Base-by-base conservation (phyloP, 1,284 basidiomycete genomes). In the Melampsora americana region DNA sequence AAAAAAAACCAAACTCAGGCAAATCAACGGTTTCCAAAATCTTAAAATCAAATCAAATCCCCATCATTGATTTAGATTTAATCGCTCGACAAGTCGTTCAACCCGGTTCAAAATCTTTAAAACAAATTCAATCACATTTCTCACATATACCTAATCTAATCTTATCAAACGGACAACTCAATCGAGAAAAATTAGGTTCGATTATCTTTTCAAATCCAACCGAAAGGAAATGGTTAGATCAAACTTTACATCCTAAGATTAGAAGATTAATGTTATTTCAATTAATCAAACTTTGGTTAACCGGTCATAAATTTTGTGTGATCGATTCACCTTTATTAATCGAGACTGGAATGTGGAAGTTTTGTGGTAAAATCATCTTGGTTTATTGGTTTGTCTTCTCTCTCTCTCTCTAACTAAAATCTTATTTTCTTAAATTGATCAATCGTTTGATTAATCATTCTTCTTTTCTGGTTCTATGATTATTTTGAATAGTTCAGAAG, bases 271-370 rank as follows among this genome's bases (percentile, higher is more conserved):
- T 97, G 88, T 82, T 90, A 18, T 88, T 87, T 86, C 85, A 85
- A 73, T 86, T 96, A 6, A 65, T 93, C 66, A 84, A 85, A 76
- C 86, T 85, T 78, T 99, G 95, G 94, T 72, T 93, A 46, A 84
- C 82, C 35, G 95, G 95, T 2, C 85, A 92, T 79, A 89, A 87
- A 80, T 86, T 90, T 70, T 92, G 92, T 77, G 86, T 99, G 1
- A 84, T 98, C 77, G 95, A 98, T 83, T 91, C 97, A 7, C 95
- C 95, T n/a, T 84, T 98, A 68, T 85, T 98, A 74, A 90, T 99
- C 76, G 95, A 99, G 83, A 90, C 92, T 0, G 90, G 90, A 0
- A 82, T 98, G 69, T 93, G 91, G 89, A 89, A 87, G 81, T 91
- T 88, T 85, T 91, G 95, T 73, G 93, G 90, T 1, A 87, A 88